phyloP scores from a whole-genome alignment of 192 early-diverging fungal species.

The Backusella luteola region DNA sequence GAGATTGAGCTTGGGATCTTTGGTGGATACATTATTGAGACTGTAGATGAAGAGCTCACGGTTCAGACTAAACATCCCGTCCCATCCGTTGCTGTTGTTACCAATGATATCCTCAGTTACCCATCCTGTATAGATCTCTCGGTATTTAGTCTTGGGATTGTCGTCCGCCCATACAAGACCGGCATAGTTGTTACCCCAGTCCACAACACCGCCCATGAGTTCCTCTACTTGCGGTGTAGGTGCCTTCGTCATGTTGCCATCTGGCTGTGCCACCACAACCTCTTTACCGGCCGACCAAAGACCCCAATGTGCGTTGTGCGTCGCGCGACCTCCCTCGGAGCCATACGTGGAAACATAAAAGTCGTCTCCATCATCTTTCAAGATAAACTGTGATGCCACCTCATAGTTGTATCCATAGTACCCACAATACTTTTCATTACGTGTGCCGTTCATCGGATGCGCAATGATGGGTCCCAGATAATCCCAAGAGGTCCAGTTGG shows the following conservation, averaged over 20 bases:
- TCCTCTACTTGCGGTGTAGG: neutral
- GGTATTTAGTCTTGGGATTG: neutral
- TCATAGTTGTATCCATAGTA: constrained; percentile 11
- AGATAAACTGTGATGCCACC: neutral
- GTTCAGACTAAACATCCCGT: constrained; percentile 9
- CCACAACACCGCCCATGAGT: constrained; percentile 6
- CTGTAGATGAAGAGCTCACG: constrained; percentile 12
- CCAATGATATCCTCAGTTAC: constrained; percentile 15
- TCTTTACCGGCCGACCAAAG: constrained; percentile 4
- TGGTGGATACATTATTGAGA: neutral
- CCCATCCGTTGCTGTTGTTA: neutral
- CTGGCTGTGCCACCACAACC: neutral
- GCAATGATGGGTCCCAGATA: constrained; percentile 3
- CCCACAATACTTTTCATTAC: neutral
- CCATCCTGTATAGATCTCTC: constrained; percentile 1
- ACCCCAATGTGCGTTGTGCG: neutral
- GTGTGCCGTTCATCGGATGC: neutral
- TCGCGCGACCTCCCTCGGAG: neutral
- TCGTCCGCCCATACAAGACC: neutral
- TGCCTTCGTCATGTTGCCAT: neutral
- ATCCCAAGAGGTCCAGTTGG: constrained; percentile 8
- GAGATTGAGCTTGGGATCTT: neutral
- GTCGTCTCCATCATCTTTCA: neutral
- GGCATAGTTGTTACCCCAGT: constrained; percentile 14
- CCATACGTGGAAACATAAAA: neutral